phyloP scores from a whole-genome alignment of 805 yeast genomes.

The Torulaspora maleeae region DNA sequence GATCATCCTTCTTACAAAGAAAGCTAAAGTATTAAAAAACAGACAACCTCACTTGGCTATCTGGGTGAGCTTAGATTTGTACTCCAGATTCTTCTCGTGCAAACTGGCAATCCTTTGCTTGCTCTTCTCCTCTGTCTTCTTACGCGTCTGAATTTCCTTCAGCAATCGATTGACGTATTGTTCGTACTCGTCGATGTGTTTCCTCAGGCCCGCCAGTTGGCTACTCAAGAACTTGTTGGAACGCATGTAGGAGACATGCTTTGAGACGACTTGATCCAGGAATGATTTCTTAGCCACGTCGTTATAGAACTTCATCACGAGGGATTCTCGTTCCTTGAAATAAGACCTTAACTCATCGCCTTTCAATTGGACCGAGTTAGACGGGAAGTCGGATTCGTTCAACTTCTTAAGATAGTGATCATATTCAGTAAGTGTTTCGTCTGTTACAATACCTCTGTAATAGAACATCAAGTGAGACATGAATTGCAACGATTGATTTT shows the following conservation, averaged over 20 bases:
- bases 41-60: background rate
- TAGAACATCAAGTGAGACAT: slow-evolving; percentile 30
- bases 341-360: slow-evolving; percentile 5
- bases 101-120: slow-evolving; percentile 5
- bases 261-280: slow-evolving; percentile 23
- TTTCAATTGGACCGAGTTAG: background rate
- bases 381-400: slow-evolving; percentile 5
- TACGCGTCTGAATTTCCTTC: slow-evolving; percentile 10
- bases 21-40: background rate
- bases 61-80: slow-evolving; percentile 3
- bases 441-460: slow-evolving; percentile 21
- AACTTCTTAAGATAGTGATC: slow-evolving; percentile 19
- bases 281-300: slow-evolving; percentile 22
- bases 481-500: slow-evolving; percentile 26
- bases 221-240: slow-evolving; percentile 25
- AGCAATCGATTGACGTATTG: slow-evolving; percentile 14
- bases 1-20: background rate
- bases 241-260: slow-evolving; percentile 22
- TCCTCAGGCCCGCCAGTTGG: slow-evolving; percentile 20
- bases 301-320: slow-evolving; percentile 16
- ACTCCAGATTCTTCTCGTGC: slow-evolving; percentile 4
- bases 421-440: slow-evolving; percentile 18
- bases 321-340: slow-evolving; percentile 10
- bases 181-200: slow-evolving; percentile 17
- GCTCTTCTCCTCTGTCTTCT: slow-evolving; percentile 5